Evolutionary conservation across 306 rosid species (phyloP).

Genomic region (Comarum palustre): DNA sequence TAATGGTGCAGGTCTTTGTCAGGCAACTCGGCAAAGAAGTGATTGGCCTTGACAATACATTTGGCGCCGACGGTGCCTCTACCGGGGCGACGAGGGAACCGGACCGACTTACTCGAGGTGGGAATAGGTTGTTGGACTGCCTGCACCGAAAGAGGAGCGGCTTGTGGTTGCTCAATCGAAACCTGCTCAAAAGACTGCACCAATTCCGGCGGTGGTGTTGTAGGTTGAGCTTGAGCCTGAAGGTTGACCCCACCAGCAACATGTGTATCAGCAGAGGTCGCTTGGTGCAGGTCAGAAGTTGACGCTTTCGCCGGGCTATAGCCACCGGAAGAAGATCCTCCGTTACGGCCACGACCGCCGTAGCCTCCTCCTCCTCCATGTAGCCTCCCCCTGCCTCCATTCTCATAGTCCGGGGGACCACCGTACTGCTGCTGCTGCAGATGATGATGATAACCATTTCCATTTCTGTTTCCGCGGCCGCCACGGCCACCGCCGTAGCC

Average conservation of each 20-base stretch:
- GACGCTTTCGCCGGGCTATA: slow-evolving; percentile 54
- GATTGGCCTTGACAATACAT: slow-evolving; percentile 84
- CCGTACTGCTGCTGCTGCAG: slow-evolving; percentile 62
- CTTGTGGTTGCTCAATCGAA: slow-evolving; percentile 38
- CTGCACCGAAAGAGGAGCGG: slow-evolving; percentile 23
- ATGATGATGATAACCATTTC: slow-evolving; percentile 15
- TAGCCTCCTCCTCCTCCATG: slow-evolving; percentile 54
- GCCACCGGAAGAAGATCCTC: slow-evolving; percentile 47
- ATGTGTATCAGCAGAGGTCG: slow-evolving; percentile 56
- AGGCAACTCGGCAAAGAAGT: slow-evolving; percentile 80
- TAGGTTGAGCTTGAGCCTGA: slow-evolving; percentile 31
- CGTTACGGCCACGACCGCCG: slow-evolving; percentile 38
- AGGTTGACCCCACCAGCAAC: slow-evolving; percentile 25
- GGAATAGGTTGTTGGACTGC: slow-evolving; percentile 50
- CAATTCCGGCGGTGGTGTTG: slow-evolving; percentile 22
- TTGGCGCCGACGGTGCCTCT: slow-evolving; percentile 62
- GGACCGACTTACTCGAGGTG: slow-evolving; percentile 70
- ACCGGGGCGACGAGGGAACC: slow-evolving; percentile 93
- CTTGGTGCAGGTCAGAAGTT: slow-evolving; percentile 98
- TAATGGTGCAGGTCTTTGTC: slow-evolving; percentile 92
- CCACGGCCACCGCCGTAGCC: slow-evolving; percentile 50
- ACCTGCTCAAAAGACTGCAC: slow-evolving; percentile 40
- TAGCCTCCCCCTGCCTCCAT: slow-evolving; percentile 71
- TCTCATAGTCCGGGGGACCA: slow-evolving; percentile 38
- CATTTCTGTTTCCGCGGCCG: not conserved